Evolutionary conservation across 2,329 filamentous ascomycete species (phyloP).

Genomic region (Meredithiella fracta): DNA sequence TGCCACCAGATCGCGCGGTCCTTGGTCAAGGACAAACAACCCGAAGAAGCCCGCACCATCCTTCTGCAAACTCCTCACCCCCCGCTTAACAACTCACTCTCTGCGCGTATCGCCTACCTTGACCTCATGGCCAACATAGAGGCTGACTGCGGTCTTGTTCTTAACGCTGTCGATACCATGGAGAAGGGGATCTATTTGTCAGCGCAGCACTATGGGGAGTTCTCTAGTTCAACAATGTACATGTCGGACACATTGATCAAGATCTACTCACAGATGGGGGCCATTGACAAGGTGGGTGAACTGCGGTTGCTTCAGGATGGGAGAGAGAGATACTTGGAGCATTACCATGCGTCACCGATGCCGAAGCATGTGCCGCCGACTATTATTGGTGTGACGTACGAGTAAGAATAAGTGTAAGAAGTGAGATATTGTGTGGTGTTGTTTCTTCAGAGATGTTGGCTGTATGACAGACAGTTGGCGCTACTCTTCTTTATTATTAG

Average conservation of each 20-base stretch:
- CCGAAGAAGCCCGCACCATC: conserved; percentile 8
- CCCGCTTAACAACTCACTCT: conserved; percentile 11
- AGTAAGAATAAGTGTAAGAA: background rate
- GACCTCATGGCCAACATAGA: conserved; percentile 13
- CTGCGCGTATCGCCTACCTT: conserved; percentile 12
- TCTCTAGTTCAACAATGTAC: conserved; percentile 13
- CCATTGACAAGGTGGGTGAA: conserved; percentile 4
- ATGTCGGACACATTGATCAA: conserved; percentile 13
- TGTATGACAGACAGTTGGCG: background rate
- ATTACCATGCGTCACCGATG: conserved; percentile 6
- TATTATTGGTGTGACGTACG: conserved; percentile 8
- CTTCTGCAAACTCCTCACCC: conserved; percentile 9
- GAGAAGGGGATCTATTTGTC: conserved; percentile 12
- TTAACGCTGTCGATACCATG: conserved; percentile 9
- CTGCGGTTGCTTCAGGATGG: conserved; percentile 4
- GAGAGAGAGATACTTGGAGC: conserved; percentile 11
- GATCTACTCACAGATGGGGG: conserved; percentile 13
- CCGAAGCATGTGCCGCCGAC: conserved; percentile 10
- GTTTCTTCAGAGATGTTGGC: background rate
- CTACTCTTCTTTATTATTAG: conserved; percentile 1
- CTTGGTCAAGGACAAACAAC: conserved; percentile 12
- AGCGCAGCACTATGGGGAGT: conserved; percentile 10
- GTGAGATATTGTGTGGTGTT: conserved; percentile 1
- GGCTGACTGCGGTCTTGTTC: conserved; percentile 8
- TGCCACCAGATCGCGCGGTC: conserved; percentile 12